Evolutionary conservation across 257 asterid species (phyloP), one percentile per base, ranked within the genome.

Genomic region (Paraleonurus japonicus): DNA sequence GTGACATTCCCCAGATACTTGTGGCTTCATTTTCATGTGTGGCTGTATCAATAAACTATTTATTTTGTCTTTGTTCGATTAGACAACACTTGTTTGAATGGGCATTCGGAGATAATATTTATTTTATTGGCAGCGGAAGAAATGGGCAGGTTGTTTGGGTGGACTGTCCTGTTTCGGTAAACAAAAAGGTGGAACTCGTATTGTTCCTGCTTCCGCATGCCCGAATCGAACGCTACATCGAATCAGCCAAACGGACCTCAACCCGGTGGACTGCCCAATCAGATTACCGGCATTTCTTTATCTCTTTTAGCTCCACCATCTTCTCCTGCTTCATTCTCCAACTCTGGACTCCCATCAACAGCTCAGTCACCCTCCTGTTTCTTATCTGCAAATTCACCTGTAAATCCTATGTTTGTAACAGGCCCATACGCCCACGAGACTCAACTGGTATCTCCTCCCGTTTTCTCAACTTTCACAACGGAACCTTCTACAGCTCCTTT

Each of bases 111-210:
- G 63, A 45, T 15, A 76, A 73, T 70, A 48, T 65, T 71, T 37
- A 68, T 51, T 77, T 17, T 32, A 61, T 78, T 81, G 71, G 80
- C 95, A 94, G 97, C 87, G 86, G 39, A 94, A 94, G 84, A 79
- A 91, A 76, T 94, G 96, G 98, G 85, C 78, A 66, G 91, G 91
- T 69, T 89, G 96, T 79, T 90, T 81, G 88, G 90, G 90, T 70
- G 95, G 98, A 75, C 80, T 94, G 41, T 82, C 96, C 37, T 94
- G 92, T 80, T 89, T 94, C 39, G 79, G 92, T 65, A 91, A 88
- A 70, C 96, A 90, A 81, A 91, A 89, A 71, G 97, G 96, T 24
- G 94, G 95, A 78, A 93, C 80, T 73, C 97, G 98, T 47, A 85
- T 93, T n/a, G 95, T 87, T 16, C 98, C 98, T 22, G 84, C 96